Evolutionary conservation across 805 yeast species (phyloP).

Genomic region (Spathaspora girioi): DNA sequence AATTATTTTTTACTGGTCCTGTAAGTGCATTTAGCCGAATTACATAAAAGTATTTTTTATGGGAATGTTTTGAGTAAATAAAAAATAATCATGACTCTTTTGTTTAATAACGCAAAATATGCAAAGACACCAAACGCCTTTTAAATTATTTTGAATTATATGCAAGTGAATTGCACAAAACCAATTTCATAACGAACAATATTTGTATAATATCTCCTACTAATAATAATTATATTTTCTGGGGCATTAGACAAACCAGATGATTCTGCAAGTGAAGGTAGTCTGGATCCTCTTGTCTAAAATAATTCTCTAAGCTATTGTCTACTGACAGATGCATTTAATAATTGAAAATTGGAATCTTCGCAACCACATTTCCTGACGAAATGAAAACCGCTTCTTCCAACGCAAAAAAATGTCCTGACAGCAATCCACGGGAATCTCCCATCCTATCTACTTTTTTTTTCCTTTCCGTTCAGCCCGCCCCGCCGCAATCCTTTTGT

Average conservation of each 20-base stretch:
- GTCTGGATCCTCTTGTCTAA: neutral
- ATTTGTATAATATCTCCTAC: neutral
- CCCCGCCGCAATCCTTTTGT: no score
- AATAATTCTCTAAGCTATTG: no score
- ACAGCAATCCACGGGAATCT: no score
- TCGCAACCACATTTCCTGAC: no score
- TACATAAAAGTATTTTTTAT: neutral
- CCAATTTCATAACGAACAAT: neutral
- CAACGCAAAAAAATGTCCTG: no score
- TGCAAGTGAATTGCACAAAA: neutral
- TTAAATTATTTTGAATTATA: neutral
- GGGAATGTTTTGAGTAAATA: neutral
- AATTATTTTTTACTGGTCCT: neutral
- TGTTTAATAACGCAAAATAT: neutral
- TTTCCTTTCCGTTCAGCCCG: no score
- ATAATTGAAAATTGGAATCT: no score
- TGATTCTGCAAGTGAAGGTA: neutral
- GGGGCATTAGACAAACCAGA: neutral
- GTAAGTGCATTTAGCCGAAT: neutral
- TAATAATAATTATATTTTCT: neutral
- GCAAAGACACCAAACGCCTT: neutral
- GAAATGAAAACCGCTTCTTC: no score
- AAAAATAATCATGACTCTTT: neutral
- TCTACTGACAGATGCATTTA: no score
- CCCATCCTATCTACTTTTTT: no score